These are phyloP conservation scores for Oryza punctata DNA, from an alignment of 176 grass and related monocot species.

Conservation along the genomic window DNA sequence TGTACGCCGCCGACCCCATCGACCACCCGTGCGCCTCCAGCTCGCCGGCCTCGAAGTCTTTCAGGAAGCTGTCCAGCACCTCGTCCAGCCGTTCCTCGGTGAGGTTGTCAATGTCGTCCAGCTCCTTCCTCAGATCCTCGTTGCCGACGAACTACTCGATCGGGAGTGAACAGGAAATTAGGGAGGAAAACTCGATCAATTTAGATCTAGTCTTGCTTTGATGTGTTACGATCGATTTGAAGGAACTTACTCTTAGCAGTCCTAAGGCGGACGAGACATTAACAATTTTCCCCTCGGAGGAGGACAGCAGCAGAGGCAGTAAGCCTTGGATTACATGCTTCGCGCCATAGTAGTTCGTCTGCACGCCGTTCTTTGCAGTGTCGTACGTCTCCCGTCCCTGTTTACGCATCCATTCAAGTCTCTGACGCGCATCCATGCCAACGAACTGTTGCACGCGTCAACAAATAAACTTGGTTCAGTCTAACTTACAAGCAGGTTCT, in stretches of 20 bases:
- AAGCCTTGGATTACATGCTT: slow-evolving; percentile 31
- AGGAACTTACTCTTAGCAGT: slow-evolving; percentile 14
- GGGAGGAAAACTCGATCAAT: too few relatives aligned
- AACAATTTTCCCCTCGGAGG: slow-evolving; percentile 52
- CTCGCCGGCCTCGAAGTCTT: slow-evolving; percentile 40
- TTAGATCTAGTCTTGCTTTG: not conserved
- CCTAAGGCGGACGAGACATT: slow-evolving; percentile 40
- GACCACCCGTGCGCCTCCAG: slow-evolving; percentile 47
- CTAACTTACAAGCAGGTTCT: not conserved
- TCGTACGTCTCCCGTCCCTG: not conserved
- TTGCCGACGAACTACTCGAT: slow-evolving; percentile 31
- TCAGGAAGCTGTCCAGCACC: slow-evolving; percentile 35
- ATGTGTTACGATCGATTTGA: not conserved
- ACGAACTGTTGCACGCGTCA: slow-evolving; percentile 13
- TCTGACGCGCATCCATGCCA: slow-evolving; percentile 20
- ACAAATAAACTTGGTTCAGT: not conserved
- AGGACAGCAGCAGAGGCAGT: slow-evolving; percentile 50
- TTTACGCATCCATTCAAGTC: not conserved
- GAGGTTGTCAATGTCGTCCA: slow-evolving; percentile 31
- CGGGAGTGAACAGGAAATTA: too few relatives aligned
- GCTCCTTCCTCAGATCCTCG: slow-evolving; percentile 46
- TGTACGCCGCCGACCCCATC: slow-evolving; percentile 35
- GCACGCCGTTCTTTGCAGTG: slow-evolving; percentile 27
- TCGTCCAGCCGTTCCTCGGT: slow-evolving; percentile 51
- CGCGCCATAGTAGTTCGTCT: slow-evolving; percentile 59